These are phyloP conservation scores for Aspergillus ochraceus DNA, from an alignment of 2,329 filamentous ascomycete genomes.

Conservation along the genomic window DNA sequence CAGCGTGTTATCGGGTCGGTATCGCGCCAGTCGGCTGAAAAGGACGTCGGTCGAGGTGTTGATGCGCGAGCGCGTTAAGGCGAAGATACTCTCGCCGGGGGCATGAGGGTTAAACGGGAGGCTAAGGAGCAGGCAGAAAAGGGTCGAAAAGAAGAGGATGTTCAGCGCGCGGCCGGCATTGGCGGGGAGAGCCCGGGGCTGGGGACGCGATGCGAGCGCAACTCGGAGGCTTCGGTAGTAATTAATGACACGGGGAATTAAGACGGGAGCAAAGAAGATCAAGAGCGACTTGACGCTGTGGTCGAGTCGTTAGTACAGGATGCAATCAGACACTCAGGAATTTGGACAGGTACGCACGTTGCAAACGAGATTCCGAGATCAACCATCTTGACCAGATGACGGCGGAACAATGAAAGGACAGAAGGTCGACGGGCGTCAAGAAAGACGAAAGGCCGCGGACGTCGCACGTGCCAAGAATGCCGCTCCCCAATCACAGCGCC, in stretches of 20 bases:
- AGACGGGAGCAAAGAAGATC: slow-evolving; percentile 45
- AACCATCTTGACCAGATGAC: slow-evolving; percentile 23
- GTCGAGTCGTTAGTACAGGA: background rate
- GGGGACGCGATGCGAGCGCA: slow-evolving; percentile 35
- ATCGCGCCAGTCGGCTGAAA: slow-evolving; percentile 67
- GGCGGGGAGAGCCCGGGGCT: slow-evolving; percentile 37
- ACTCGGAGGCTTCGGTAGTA: slow-evolving; percentile 38
- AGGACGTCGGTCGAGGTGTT: slow-evolving; percentile 83
- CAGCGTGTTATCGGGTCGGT: slow-evolving; percentile 42
- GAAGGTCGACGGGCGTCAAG: background rate
- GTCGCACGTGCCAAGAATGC: slow-evolving; percentile 1
- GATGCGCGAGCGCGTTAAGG: slow-evolving; percentile 73
- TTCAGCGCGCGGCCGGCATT: slow-evolving; percentile 43
- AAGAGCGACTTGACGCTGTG: slow-evolving; percentile 43
- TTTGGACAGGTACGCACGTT: slow-evolving; percentile 23
- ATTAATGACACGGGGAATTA: slow-evolving; percentile 41
- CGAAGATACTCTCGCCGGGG: slow-evolving; percentile 68
- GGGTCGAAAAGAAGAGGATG: slow-evolving; percentile 54
- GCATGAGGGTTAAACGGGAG: slow-evolving; percentile 65
- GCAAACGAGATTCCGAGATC: slow-evolving; percentile 30
- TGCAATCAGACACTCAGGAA: background rate
- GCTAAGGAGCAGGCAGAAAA: slow-evolving; percentile 60
- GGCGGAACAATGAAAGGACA: background rate
- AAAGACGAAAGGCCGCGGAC: slow-evolving; percentile 6
- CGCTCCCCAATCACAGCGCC: background rate